Conservation (phyloP, 2,329 filamentous ascomycete species). For the Fusarium praegraminearum region DNA sequence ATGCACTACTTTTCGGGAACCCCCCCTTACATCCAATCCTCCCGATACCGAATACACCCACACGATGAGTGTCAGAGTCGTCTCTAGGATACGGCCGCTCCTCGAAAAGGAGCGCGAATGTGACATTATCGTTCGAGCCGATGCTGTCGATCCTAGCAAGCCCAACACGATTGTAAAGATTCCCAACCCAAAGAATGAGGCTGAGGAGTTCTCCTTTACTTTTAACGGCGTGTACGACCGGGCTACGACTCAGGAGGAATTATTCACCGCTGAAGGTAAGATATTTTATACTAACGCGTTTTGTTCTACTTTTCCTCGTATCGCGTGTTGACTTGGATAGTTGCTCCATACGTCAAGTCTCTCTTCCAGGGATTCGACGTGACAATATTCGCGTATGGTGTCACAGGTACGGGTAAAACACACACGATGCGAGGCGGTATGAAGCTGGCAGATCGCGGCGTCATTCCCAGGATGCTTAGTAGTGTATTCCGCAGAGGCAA, state of each 20-base stretch:
- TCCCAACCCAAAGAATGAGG: constrained; percentile 92
- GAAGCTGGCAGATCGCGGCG: constrained; percentile 84
- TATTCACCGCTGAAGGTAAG: constrained; percentile 91
- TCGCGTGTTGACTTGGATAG: constrained; percentile 61
- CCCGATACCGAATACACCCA: constrained; percentile 12
- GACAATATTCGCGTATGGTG: constrained; percentile 92
- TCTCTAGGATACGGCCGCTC: constrained; percentile 90
- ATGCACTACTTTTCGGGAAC: constrained; percentile 20
- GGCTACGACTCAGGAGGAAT: constrained; percentile 81
- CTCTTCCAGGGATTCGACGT: constrained; percentile 91
- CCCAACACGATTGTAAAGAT: constrained; percentile 82
- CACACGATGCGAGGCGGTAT: constrained; percentile 96
- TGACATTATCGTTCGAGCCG: constrained; percentile 84
- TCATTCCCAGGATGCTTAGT: constrained; percentile 87
- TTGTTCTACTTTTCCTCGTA: constrained; percentile 3
- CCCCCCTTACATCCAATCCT: constrained; percentile 26
- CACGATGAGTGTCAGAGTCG: constrained; percentile 79
- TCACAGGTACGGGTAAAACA: constrained; percentile 94
- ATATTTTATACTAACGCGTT: constrained; percentile 18
- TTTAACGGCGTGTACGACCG: constrained; percentile 95
- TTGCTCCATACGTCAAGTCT: constrained; percentile 89
- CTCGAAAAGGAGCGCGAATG: constrained; percentile 86
- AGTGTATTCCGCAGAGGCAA: constrained; percentile 86
- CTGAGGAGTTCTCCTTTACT: constrained; percentile 91
- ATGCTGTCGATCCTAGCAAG: constrained; percentile 70